Evolutionary conservation across 257 asterid species (phyloP).

Genomic region (Dorcoceras hygrometricum): DNA sequence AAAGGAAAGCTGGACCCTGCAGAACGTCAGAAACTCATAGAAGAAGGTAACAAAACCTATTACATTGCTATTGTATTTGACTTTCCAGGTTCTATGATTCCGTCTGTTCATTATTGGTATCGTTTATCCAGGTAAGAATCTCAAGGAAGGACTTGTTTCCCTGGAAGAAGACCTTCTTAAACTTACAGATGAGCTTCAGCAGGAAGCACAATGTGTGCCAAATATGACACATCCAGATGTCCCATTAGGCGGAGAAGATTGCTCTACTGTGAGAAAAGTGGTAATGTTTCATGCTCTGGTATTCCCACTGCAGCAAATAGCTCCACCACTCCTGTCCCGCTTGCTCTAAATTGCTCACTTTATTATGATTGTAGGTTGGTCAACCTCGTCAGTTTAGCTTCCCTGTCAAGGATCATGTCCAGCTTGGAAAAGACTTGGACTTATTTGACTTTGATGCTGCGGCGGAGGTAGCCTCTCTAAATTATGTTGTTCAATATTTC

Average conservation of each 20-base stretch:
- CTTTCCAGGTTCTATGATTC: conserved; percentile 9
- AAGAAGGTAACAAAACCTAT: conserved; percentile 59
- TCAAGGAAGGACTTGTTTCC: conserved; percentile 72
- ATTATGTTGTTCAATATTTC: background rate
- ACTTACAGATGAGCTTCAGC: conserved; percentile 80
- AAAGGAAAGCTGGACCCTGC: conserved; percentile 80
- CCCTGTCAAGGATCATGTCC: conserved; percentile 80
- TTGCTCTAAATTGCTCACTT: background rate
- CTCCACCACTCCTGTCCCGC: background rate
- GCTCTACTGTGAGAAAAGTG: conserved; percentile 67
- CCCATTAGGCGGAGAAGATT: conserved; percentile 86
- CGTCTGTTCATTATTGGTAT: conserved; percentile 11
- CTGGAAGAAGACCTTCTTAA: conserved; percentile 80
- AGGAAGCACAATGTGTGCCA: conserved; percentile 91
- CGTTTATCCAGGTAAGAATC: conserved; percentile 62
- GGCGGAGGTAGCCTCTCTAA: conserved; percentile 75
- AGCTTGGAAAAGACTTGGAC: conserved; percentile 86
- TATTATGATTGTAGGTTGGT: conserved; percentile 50
- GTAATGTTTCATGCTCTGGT: conserved; percentile 35
- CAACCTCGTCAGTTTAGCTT: conserved; percentile 69
- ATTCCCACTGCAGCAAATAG: background rate
- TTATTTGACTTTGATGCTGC: conserved; percentile 93
- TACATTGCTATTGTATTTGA: conserved; percentile 15
- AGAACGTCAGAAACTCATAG: conserved; percentile 82
- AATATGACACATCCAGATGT: conserved; percentile 97